These are phyloP conservation scores for Annona squamosa DNA, from an alignment of 164 flowering plant genomes.

Conservation along the genomic window DNA sequence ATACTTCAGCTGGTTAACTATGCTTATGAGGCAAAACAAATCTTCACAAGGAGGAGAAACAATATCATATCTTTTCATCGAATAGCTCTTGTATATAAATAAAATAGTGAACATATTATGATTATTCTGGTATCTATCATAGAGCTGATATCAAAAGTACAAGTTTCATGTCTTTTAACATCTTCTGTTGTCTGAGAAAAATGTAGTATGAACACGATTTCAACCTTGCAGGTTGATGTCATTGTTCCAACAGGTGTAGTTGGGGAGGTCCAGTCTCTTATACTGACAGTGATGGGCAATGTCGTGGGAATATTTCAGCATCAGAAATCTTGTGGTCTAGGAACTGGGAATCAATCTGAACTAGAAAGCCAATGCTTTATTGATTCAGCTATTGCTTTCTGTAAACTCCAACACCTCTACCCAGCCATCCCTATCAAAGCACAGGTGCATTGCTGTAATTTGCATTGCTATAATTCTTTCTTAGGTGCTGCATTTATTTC, in stretches of 20 bases:
- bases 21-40: too few species aligned
- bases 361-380: conserved; percentile 54
- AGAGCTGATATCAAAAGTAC: neutral
- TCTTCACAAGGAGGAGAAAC: too few species aligned
- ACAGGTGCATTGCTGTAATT: conserved; percentile 44
- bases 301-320: conserved; percentile 35
- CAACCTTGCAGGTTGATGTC: conserved; percentile 44
- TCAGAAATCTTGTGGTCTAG: conserved; percentile 46
- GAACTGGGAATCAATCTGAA: conserved; percentile 40
- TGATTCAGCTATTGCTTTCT: conserved; percentile 69
- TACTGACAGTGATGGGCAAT: conserved; percentile 65
- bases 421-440: conserved; percentile 47
- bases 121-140: too few species aligned
- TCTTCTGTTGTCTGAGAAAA: neutral
- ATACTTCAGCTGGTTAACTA: too few species aligned
- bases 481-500: neutral
- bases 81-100: too few species aligned
- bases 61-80: too few species aligned
- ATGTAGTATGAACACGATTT: conserved; percentile 2
- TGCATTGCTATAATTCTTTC: neutral
- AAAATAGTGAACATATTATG: too few species aligned
- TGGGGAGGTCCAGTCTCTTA: conserved; percentile 59
- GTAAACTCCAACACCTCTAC: conserved; percentile 80
- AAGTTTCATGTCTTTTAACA: neutral
- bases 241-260: conserved; percentile 29